Conservation (phyloP, 2,329 filamentous ascomycete species). For the Aspergillus pseudoglaucus region DNA sequence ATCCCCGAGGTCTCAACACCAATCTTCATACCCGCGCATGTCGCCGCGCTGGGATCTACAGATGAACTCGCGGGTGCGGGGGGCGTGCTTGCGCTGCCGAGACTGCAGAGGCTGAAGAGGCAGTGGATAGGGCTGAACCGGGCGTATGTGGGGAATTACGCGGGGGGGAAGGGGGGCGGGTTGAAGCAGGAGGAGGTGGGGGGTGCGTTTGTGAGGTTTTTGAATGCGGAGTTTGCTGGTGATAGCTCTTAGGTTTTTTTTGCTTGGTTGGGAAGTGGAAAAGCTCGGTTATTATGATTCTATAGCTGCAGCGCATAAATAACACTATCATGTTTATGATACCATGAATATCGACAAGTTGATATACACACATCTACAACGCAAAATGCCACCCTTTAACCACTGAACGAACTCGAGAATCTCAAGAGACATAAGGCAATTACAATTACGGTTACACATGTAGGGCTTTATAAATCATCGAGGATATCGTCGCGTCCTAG, state of each 20-base stretch:
- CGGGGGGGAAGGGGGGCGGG: conserved; percentile 28
- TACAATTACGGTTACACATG: too few species aligned
- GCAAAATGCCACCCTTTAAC: too few species aligned
- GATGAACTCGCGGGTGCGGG: conserved; percentile 38
- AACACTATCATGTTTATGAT: too few species aligned
- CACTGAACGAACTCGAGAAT: too few species aligned
- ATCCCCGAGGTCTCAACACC: conserved; percentile 25
- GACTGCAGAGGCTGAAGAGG: conserved; percentile 38
- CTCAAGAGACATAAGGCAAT: too few species aligned
- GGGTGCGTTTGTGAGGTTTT: conserved; percentile 41
- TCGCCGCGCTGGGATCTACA: conserved; percentile 31
- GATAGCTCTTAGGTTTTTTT: conserved; percentile 5
- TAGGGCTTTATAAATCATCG: too few species aligned
- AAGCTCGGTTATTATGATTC: background rate
- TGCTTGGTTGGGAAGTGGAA: background rate
- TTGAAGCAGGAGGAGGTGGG: conserved; percentile 30
- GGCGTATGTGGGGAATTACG: conserved; percentile 26
- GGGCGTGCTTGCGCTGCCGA: conserved; percentile 35
- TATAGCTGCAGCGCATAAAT: too few species aligned
- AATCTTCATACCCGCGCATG: conserved; percentile 33
- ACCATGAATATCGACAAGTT: too few species aligned
- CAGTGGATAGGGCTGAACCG: conserved; percentile 44
- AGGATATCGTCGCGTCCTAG: too few species aligned
- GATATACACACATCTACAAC: too few species aligned
- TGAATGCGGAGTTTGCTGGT: conserved; percentile 39